Base-by-base conservation (phyloP, 116 monocot species). In the Thalassia testudinum region DNA sequence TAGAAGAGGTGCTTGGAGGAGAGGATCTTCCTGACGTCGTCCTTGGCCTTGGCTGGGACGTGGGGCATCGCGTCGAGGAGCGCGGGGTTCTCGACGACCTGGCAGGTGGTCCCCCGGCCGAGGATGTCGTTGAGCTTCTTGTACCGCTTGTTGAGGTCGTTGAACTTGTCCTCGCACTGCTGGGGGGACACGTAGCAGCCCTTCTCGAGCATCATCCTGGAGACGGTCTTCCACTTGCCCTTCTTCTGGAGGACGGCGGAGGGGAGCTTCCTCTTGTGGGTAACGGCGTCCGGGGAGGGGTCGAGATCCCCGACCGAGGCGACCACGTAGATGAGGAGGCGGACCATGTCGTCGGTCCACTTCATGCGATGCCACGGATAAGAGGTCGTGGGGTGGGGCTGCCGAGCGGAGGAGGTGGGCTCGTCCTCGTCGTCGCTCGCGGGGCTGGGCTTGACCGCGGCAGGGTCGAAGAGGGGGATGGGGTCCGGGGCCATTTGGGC, bases 1-100 rank as follows among this genome's bases (percentile, higher is more conserved):
- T 83, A 89, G 51, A 83, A 89, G 18, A 88, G 67, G 49, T 88
- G 87, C 64, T 88, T 88, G 0, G 79, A 88, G 64, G 66, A 71
- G 27, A 89, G 55, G n/a, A 89, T 79, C 67, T 80, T 83, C 60
- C 64, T 58, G 16, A 65, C 83, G 43, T 75, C 80, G 0, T 80
- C 74, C 69, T 89, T 89, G 12, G 71, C 60, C 48, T 80, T 89
- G 3, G 60, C 12, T 1, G 89, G 29, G 16, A 89, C 56, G 28
- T 87, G 66, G 16, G 34, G 54, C 72, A 89, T 76, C 5, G 80
- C 71, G 13, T 89, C n/a, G n/a, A n/a, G n/a, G n/a, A n/a, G n/a
- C n/a, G n/a, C n/a, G n/a, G n/a, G n/a, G n/a, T n/a, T n/a, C n/a
- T n/a, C n/a, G n/a, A n/a, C n/a, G n/a, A n/a, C n/a, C n/a, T n/a